phyloP scores from a whole-genome alignment of 208 protist genomes.

The Borovskyia barvae region DNA sequence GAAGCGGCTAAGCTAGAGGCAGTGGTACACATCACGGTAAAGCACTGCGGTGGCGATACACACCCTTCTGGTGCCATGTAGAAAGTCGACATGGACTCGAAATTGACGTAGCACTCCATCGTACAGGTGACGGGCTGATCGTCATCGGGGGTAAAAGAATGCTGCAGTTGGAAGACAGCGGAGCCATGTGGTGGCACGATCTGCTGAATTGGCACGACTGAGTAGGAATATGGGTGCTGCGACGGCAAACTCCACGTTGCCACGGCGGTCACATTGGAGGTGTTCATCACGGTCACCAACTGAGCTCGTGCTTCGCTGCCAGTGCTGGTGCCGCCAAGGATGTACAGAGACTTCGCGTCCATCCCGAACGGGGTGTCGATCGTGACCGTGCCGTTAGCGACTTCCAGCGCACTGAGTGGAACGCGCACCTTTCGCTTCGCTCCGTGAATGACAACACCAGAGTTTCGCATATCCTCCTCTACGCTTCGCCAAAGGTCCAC shows the following conservation, averaged over 20 bases:
- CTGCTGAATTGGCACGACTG: conserved; percentile 48
- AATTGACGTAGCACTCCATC: conserved; percentile 92
- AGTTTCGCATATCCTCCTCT: conserved; percentile 20
- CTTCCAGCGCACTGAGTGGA: conserved; percentile 19
- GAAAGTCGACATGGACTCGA: conserved; percentile 84
- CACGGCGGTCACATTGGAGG: conserved; percentile 31
- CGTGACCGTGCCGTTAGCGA: conserved; percentile 4
- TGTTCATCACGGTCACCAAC: conserved; percentile 73
- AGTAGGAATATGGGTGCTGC: conserved; percentile 33
- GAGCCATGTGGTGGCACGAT: conserved; percentile 52
- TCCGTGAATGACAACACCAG: conserved; percentile 12
- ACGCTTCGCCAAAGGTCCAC: conserved; percentile 20
- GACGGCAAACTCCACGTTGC: conserved; percentile 77
- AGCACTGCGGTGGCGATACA: conserved; percentile 81
- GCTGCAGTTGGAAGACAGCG: conserved; percentile 23
- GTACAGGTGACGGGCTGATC: conserved; percentile 8
- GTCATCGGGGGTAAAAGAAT: conserved; percentile 5
- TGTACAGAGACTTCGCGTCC: conserved; percentile 24
- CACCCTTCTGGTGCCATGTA: conserved; percentile 56
- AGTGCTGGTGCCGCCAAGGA: background rate
- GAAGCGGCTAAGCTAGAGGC: background rate
- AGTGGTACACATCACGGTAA: conserved; percentile 53
- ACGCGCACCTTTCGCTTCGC: conserved; percentile 9
- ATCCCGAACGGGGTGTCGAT: conserved; percentile 20
- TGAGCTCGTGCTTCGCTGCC: conserved; percentile 12